Evolutionary conservation across 1,139 yeast species (phyloP).

Genomic region (Casaregolazyma suthepensis): DNA sequence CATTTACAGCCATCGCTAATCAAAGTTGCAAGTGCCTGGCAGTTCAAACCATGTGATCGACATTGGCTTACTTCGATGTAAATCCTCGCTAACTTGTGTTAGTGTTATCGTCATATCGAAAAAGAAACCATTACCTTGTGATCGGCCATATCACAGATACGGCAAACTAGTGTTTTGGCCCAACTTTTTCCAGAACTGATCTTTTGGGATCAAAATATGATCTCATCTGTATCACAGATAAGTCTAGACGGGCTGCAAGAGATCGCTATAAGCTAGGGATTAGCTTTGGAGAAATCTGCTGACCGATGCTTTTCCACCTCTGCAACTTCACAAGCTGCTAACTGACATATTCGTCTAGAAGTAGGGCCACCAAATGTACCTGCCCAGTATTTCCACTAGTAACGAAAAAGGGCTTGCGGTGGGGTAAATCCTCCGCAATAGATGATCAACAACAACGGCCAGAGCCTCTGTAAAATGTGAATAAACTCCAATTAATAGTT

Average conservation of each 20-base stretch:
- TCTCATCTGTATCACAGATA: background rate
- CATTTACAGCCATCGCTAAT: background rate
- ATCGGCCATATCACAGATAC: background rate
- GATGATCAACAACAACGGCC: background rate
- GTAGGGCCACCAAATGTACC: background rate
- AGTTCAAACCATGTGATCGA: background rate
- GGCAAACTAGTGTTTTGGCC: background rate
- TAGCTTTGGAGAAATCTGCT: background rate
- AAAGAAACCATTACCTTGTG: background rate
- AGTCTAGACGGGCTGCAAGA: background rate
- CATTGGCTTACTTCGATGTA: background rate
- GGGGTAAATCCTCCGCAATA: background rate
- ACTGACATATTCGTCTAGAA: background rate
- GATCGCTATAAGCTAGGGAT: background rate
- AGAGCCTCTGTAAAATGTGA: background rate
- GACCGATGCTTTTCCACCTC: background rate
- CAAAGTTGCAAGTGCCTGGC: background rate
- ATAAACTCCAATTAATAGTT: background rate
- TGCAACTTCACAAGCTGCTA: background rate
- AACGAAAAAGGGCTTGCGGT: background rate
- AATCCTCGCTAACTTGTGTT: background rate
- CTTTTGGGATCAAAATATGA: background rate
- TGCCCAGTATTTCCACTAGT: background rate
- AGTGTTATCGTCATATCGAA: background rate
- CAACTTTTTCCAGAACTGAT: background rate